Base-by-base conservation (phyloP, 805 yeast species). In the Kodamaea nitidulidarum region DNA sequence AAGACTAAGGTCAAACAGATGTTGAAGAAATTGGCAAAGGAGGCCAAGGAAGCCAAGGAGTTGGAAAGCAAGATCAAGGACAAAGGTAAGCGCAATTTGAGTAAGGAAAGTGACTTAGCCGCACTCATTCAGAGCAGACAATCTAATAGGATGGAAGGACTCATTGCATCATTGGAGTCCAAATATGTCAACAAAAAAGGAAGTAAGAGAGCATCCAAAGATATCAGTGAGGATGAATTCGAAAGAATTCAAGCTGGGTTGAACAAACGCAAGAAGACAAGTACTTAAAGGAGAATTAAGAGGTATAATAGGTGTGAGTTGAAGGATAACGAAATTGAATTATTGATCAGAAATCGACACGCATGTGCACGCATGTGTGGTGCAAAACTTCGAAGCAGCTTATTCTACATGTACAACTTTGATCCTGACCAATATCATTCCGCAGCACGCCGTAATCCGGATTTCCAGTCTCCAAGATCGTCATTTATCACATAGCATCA, bases 31-130 rank as follows among this genome's bases (percentile, higher is more conserved):
- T 65, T 76, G 44, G 80, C 78, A 10, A 78, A 73, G 44, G 88
- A 84, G 50, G 82, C 88, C 2, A 69, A 70, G 43, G 81, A 81
- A 52, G 86, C 85, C 0, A 76, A 72, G 42, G 65, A 63, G 44
- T 54, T 74, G 46, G 69, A 71, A 46, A 55, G 63, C 43, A 58
- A 61, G 46, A 48, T 66, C 15, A 61, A 63, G 32, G 59, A 55
- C 53, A 60, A 55, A 54, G 71, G 49, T 10, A 65, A 52, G 37
- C 47, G 52, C 33, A 52, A 46, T 15, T 40, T 53, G 4, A 59
- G 53, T 14, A 54, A 54, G 4, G 73, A 65, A 40, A 63, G 51
- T 39, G 77, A 74, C 41, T 62, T 77, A 43, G 61, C 61, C 37
- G 65, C 68, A 29, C 50, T 79, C 49, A 78, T 79, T n/a, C 75